Base-by-base conservation (phyloP, 225 moss, liverwort and hornwort species). In the Rhytidiadelphus loreus region DNA sequence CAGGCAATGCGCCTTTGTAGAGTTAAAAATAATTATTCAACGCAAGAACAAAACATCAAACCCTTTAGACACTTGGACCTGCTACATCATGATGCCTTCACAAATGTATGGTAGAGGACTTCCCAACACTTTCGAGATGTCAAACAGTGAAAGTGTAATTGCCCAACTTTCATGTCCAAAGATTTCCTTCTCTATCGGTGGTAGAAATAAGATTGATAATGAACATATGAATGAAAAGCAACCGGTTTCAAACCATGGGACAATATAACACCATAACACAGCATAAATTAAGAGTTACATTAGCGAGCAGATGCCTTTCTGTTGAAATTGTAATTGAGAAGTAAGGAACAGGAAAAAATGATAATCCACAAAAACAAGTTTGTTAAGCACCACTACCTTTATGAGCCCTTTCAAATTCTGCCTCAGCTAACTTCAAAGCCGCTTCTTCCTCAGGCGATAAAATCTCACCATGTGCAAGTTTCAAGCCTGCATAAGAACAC, bases 361-460 rank as follows among this genome's bases (percentile, higher is more conserved):
- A 55, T 43, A 52, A 63, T n/a, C 43, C 32, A 71, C 32, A 83
- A 63, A 72, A 56, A 63, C 56, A 55, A 86, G 37, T 35, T 64
- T 74, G 44, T 73, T 66, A 35, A 76, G 59, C 71, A 88, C 78
- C 73, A 61, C 48, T 88, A 81, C 92, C 85, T 26, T 58, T 70
- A 64, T 88, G 86, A 83, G 89, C 86, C 80, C 70, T 89, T 59
- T 92, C 89, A 88, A 87, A 91, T n/a, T 90, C 88, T 81, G 71
- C 86, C 89, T 92, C 90, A 19, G 84, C 90, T 86, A 64, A 86
- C 81, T 90, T 89, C 76, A 92, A 87, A 88, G 81, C 43, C n/a
- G 83, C 87, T 80, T 88, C 92, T 63, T 92, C 92, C 41, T 93
- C 90, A 62, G 83, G 89, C 77, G 83, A 90, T 18, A 93, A 87